Evolutionary conservation across 1,139 yeast genomes (phyloP).

Genomic region (Candida albicans): DNA sequence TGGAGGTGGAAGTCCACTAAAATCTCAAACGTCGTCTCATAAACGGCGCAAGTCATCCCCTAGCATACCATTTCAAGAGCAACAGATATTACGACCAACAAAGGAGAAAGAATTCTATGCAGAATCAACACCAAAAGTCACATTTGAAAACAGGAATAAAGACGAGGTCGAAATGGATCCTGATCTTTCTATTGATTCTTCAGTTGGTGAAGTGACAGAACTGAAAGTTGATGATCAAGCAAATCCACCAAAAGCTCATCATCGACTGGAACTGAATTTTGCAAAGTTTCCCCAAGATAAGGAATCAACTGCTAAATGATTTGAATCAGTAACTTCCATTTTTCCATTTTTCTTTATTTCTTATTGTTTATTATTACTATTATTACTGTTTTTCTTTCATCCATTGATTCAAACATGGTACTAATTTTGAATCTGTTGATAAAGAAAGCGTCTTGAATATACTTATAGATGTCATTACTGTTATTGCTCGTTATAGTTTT

Average conservation of each 20-base stretch:
- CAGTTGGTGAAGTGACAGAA: slow-evolving; percentile 6
- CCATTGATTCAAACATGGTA: not conserved
- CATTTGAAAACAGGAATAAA: slow-evolving; percentile 4
- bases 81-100: not conserved
- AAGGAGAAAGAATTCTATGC: not conserved
- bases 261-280: slow-evolving; percentile 17
- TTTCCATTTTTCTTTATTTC: not conserved
- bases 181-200: slow-evolving; percentile 20
- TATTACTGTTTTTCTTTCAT: not conserved
- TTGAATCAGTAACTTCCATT: not conserved
- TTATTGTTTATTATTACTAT: not conserved
- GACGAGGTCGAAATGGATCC: slow-evolving; percentile 12
- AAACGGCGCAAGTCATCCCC: slow-evolving; percentile 25
- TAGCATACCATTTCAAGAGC: slow-evolving; percentile 7
- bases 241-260: slow-evolving; percentile 16
- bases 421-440: not conserved
- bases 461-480: not conserved
- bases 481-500: too few species aligned
- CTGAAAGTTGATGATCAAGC: slow-evolving; percentile 12
- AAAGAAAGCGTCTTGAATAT: not conserved
- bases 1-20: slow-evolving; percentile 10
- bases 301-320: slow-evolving; percentile 14
- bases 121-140: not conserved
- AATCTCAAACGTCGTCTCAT: slow-evolving; percentile 13
- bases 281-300: slow-evolving; percentile 23